These are phyloP conservation scores for Cladosporium velox DNA, from an alignment of 2,329 filamentous ascomycete genomes.

Conservation along the genomic window DNA sequence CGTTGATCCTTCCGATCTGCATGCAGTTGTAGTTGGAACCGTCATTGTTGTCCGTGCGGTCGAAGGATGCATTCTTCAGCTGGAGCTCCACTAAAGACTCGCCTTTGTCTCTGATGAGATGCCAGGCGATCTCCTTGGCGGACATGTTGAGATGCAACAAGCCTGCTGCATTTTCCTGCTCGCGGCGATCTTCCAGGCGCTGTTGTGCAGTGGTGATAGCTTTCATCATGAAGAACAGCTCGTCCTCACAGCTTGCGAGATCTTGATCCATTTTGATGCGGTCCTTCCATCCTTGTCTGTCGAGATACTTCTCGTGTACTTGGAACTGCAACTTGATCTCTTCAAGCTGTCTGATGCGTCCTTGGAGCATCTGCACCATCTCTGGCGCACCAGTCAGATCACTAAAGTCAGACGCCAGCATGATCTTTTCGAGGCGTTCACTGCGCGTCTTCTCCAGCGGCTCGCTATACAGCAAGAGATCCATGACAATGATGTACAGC, in stretches of 20 bases:
- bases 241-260: slow-evolving; percentile 85
- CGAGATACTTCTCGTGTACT: slow-evolving; percentile 82
- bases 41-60: slow-evolving; percentile 94
- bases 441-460: slow-evolving; percentile 95
- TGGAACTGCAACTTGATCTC: slow-evolving; percentile 98
- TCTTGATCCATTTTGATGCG: slow-evolving; percentile 86
- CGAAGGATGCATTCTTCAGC: slow-evolving; percentile 85
- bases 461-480: slow-evolving; percentile 93
- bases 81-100: slow-evolving; percentile 92
- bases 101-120: slow-evolving; percentile 77
- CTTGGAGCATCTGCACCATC: slow-evolving; percentile 88
- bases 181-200: slow-evolving; percentile 70
- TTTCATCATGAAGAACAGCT: slow-evolving; percentile 99
- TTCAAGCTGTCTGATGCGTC: slow-evolving; percentile 88
- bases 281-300: slow-evolving; percentile 89
- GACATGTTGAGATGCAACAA: slow-evolving; percentile 89
- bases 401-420: slow-evolving; percentile 97
- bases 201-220: slow-evolving; percentile 95
- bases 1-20: slow-evolving; percentile 82
- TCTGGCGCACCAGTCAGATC: slow-evolving; percentile 90
- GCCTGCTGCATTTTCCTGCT: slow-evolving; percentile 69
- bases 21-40: slow-evolving; percentile 93
- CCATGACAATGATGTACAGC: slow-evolving; percentile 95
- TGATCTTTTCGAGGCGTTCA: slow-evolving; percentile 95
- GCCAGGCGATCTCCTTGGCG: slow-evolving; percentile 96